Percentiles rank a stretch among this genome's conserved stretches.
Evolutionary conservation across 441 rosid species (phyloP).

Genomic region (Raphanus hybrid): DNA sequence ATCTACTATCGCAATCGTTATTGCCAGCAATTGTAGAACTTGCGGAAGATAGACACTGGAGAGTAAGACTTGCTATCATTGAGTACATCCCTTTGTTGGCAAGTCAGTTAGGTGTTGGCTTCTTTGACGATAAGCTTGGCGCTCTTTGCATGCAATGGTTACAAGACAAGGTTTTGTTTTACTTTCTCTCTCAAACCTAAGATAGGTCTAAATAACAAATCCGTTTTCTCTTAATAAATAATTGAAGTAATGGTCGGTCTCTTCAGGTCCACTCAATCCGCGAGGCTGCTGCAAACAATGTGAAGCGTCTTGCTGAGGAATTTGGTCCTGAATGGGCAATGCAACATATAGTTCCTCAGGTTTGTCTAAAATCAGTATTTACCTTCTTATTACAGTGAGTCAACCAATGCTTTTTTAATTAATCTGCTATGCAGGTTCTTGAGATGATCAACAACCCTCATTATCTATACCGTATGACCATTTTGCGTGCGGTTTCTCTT

Average conservation of each 20-base stretch:
- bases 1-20: conserved; percentile 83
- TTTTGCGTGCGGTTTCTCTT: conserved; percentile 76
- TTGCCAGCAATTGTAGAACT: conserved; percentile 96
- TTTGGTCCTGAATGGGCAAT: conserved; percentile 98
- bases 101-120: conserved; percentile 87
- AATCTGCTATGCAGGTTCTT: conserved; percentile 60
- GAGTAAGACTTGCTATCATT: conserved; percentile 92
- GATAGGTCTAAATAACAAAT: neutral
- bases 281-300: conserved; percentile 93
- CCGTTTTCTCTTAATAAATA: neutral
- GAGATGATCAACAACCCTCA: conserved; percentile 79
- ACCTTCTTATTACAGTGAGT: neutral
- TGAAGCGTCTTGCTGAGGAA: conserved; percentile 96
- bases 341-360: conserved; percentile 73
- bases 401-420: neutral
- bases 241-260: neutral
- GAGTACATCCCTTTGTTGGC: conserved; percentile 93
- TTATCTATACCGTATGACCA: conserved; percentile 85
- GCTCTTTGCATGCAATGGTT: conserved; percentile 97
- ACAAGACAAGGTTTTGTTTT: conserved; percentile 79
- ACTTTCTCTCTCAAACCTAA: neutral
- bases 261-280: conserved; percentile 90
- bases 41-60: conserved; percentile 98
- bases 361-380: neutral
- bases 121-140: conserved; percentile 92